Evolutionary conservation across 805 yeast species (phyloP).

Genomic region (Ogataea neopini): DNA sequence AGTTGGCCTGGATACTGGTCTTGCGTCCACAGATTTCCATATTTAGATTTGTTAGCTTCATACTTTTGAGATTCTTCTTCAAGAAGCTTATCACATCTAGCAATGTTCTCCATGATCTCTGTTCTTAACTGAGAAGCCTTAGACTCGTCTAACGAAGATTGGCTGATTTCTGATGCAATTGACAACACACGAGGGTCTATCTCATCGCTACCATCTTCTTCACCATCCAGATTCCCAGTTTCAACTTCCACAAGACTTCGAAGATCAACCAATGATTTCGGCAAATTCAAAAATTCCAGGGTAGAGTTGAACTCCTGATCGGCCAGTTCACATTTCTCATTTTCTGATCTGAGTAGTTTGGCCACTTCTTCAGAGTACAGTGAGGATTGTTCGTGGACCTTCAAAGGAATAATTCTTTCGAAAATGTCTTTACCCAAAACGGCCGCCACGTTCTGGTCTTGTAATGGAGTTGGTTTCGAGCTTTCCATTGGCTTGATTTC

Average conservation of each 20-base stretch:
- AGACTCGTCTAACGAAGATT: slow-evolving; percentile 28
- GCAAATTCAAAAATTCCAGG: slow-evolving; percentile 77
- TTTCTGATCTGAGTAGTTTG: slow-evolving; percentile 65
- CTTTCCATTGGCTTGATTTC: slow-evolving; percentile 71
- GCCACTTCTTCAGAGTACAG: slow-evolving; percentile 90
- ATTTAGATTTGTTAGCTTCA: slow-evolving; percentile 34
- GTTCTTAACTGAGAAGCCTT: slow-evolving; percentile 36
- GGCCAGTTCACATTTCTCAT: slow-evolving; percentile 74
- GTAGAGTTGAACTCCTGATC: slow-evolving; percentile 78
- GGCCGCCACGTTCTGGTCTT: slow-evolving; percentile 48
- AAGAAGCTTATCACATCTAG: slow-evolving; percentile 37
- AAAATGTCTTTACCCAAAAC: slow-evolving; percentile 59
- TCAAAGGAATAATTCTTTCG: slow-evolving; percentile 78
- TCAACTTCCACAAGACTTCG: slow-evolving; percentile 34
- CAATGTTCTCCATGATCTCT: slow-evolving; percentile 39
- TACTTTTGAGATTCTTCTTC: slow-evolving; percentile 39
- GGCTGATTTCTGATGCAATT: slow-evolving; percentile 37
- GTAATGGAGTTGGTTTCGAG: slow-evolving; percentile 56
- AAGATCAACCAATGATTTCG: slow-evolving; percentile 59
- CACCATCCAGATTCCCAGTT: slow-evolving; percentile 13
- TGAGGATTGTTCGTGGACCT: slow-evolving; percentile 84
- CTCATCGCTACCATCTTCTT: slow-evolving; percentile 29
- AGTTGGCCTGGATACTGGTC: slow-evolving; percentile 23
- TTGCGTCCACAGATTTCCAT: slow-evolving; percentile 39
- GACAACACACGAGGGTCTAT: slow-evolving; percentile 43